Base-by-base conservation (phyloP, 306 rosid species). In the Alnus rubra region DNA sequence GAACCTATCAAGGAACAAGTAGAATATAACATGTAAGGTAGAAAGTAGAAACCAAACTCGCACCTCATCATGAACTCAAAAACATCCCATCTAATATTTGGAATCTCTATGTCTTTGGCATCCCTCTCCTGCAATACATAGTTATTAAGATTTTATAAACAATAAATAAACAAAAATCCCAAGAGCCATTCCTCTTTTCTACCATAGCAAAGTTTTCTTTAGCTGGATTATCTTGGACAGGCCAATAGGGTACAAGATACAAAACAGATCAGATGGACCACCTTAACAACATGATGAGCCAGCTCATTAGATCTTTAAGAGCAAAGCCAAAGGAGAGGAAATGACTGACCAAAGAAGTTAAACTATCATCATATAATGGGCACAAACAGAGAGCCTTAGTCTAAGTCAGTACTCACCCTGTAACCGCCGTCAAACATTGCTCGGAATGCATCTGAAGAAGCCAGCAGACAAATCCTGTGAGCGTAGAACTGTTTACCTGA, bases 391-490 rank as follows among this genome's bases (percentile, higher is more conserved):
- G 10, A 64, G 13, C 47, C 35, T 64, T 64, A 62, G 13, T 52
- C 7, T 56, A 64, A 48, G 18, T 14, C 37, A 67, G 76, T 16
- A 80, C 97, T 90, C 88, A 95, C 99, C 91, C 98, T 89, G 78
- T 95, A 95, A 79, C 98, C 99, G 77, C 99, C 99, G 76, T 95
- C 98, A 86, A 95, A 93, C 99, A 95, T 95, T 19, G 99, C 99
- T 60, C 97, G 99, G 81, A 95, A 95, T 58, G 96, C 94, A 88
- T 93, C 99, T 15, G 99, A 95, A 58, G 96, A 95, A 59, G 99
- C 99, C 63, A 95, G 98, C 74, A 95, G 86, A 82, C 98, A 93
- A 59, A 93, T 95, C 83, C 98, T 91, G 83, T 95, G 99, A 55
- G 98, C 99, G 86, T 89, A 90, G 85, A 95, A 95, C 48, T 90